Evolutionary conservation across 2,329 filamentous ascomycete species (phyloP).

Genomic region (Zalaria obscura): DNA sequence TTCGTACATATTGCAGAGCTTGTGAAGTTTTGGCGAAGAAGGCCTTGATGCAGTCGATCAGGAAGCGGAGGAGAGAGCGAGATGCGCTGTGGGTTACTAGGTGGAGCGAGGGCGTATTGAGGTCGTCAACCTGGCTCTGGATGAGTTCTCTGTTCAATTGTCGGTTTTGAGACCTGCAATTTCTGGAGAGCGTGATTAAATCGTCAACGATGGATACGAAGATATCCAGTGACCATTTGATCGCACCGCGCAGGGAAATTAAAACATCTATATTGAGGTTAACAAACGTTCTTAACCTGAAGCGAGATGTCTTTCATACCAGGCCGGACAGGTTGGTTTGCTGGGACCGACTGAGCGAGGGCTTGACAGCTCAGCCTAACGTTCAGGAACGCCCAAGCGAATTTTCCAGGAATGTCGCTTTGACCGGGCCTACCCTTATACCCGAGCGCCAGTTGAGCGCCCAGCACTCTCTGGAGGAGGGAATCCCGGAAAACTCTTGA

Average conservation of each 20-base stretch:
- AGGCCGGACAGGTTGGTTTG: constrained; percentile 8
- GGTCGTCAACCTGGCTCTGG: constrained; percentile 5
- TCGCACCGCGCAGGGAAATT: constrained; percentile 56
- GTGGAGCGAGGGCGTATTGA: constrained; percentile 15
- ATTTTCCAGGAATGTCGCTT: constrained; percentile 55
- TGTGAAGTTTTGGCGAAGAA: constrained; percentile 9
- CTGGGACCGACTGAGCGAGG: constrained; percentile 11
- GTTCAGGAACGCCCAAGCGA: constrained; percentile 62
- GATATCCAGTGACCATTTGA: constrained; percentile 63
- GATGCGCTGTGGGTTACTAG: constrained; percentile 62
- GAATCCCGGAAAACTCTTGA: constrained; percentile 55
- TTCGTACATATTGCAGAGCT: neutral
- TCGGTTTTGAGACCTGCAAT: neutral
- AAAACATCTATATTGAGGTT: no score
- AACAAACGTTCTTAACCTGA: no score
- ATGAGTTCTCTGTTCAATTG: neutral
- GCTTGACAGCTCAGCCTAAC: constrained; percentile 45
- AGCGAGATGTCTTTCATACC: constrained; percentile 1
- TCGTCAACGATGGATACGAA: constrained; percentile 42
- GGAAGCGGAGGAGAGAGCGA: constrained; percentile 55
- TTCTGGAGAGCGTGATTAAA: constrained; percentile 20
- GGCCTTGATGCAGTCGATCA: constrained; percentile 46
- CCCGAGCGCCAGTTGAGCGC: constrained; percentile 65
- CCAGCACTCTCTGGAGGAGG: constrained; percentile 60
- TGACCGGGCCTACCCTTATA: constrained; percentile 45